Percentiles rank a stretch among this genome's conserved stretches.
Evolutionary conservation across 2,329 filamentous ascomycete species (phyloP).

Genomic region (Phialocephala sp.): DNA sequence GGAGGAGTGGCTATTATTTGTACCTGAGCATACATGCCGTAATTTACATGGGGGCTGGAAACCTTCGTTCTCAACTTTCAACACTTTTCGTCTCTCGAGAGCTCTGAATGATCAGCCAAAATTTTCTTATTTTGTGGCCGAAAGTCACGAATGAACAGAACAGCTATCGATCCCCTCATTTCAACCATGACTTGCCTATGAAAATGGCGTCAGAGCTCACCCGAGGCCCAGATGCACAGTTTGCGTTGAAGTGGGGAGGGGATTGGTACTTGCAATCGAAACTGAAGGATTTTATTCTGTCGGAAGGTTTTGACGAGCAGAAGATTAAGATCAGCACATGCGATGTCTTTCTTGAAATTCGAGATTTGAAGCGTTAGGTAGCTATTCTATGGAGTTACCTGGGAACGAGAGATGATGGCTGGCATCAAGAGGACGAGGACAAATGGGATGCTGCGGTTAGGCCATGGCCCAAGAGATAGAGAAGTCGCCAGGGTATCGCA

Average conservation of each 20-base stretch:
- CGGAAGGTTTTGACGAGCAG: slow-evolving; percentile 16
- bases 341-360: slow-evolving; percentile 12
- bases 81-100: background rate
- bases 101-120: background rate
- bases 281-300: slow-evolving; percentile 9
- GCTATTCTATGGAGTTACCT: slow-evolving; percentile 24
- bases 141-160: background rate
- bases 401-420: slow-evolving; percentile 15
- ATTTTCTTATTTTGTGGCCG: background rate
- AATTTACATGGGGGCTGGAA: slow-evolving; percentile 11
- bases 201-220: background rate
- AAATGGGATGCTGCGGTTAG: slow-evolving; percentile 23
- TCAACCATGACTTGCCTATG: background rate
- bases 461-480: slow-evolving; percentile 17
- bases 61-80: background rate
- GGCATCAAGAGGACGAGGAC: slow-evolving; percentile 21
- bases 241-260: slow-evolving; percentile 10
- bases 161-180: background rate
- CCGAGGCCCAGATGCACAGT: slow-evolving; percentile 10
- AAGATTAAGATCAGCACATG: slow-evolving; percentile 13
- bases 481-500: slow-evolving; percentile 9
- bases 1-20: slow-evolving; percentile 61
- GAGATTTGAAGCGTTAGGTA: slow-evolving; percentile 17
- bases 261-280: slow-evolving; percentile 18
- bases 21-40: slow-evolving; percentile 21